Percentiles rank a stretch among this genome's conserved stretches.
Evolutionary conservation across 1,284 basidiomycete species (phyloP).

Genomic region (Polyporus tsugae): DNA sequence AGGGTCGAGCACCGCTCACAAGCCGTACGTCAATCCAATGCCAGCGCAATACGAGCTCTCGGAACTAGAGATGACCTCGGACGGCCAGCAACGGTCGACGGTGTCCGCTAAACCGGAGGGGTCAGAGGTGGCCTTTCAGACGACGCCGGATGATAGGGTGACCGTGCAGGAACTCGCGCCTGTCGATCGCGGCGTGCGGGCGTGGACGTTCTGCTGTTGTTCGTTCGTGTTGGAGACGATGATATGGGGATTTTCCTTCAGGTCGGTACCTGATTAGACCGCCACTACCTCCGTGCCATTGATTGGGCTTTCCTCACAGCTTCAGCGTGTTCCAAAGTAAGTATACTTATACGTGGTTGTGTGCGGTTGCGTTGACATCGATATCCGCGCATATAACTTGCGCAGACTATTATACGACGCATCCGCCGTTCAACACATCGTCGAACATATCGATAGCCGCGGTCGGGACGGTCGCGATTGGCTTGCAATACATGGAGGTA

Average conservation of each 20-base stretch:
- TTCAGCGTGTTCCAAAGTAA: constrained; percentile 36
- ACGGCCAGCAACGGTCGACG: neutral
- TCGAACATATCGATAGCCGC: constrained; percentile 31
- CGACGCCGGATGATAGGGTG: neutral
- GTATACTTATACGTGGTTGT: neutral
- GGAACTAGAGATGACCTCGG: neutral
- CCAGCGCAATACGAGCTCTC: neutral
- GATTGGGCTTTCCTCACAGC: constrained; percentile 8
- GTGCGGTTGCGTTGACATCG: neutral
- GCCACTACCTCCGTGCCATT: neutral
- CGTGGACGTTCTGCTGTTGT: constrained; percentile 31
- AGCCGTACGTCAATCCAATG: neutral
- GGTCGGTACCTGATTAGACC: constrained; percentile 10
- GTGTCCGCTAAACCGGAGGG: neutral
- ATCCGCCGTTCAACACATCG: constrained; percentile 32
- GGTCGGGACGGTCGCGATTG: constrained; percentile 33
- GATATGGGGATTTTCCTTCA: constrained; percentile 45
- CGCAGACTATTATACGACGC: constrained; percentile 33
- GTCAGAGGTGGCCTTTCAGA: neutral
- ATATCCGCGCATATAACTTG: too few species aligned
- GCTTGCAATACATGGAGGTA: constrained; percentile 33
- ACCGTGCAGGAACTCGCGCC: constrained; percentile 31
- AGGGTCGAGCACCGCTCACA: neutral
- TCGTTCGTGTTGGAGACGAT: constrained; percentile 43
- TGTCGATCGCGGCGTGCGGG: constrained; percentile 25